phyloP scores from a whole-genome alignment of 2,329 filamentous ascomycete genomes.

The Fusarium sp. region DNA sequence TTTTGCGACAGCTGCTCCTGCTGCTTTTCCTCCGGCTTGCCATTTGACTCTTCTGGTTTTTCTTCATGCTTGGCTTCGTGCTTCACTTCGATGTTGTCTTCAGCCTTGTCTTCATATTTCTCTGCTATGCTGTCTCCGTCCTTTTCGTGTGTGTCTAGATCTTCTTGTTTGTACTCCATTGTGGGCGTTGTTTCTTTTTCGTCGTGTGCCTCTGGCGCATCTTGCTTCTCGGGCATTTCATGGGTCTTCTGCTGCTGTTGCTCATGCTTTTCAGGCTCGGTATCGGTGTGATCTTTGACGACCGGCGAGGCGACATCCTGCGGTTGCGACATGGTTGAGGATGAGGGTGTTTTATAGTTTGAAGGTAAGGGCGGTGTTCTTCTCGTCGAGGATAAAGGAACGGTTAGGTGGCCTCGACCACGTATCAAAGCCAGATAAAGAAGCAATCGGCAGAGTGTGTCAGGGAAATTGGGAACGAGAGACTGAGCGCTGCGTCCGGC shows the following conservation, averaged over 20 bases:
- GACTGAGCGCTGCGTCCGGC: constrained; percentile 33
- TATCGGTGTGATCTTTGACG: constrained; percentile 21
- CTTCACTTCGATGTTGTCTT: not conserved
- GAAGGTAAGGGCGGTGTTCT: constrained; percentile 9
- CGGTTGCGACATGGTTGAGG: constrained; percentile 50
- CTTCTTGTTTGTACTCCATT: constrained; percentile 19
- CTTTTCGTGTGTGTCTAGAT: constrained; percentile 4
- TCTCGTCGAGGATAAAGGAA: constrained; percentile 23
- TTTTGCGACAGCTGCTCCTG: constrained; percentile 32
- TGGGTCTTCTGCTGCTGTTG: constrained; percentile 8
- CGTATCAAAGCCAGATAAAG: constrained; percentile 27
- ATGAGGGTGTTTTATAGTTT: constrained; percentile 10
- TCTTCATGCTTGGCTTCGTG: not conserved
- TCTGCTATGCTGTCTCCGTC: constrained; percentile 1
- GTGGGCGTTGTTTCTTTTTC: constrained; percentile 9
- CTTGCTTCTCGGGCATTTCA: constrained; percentile 2
- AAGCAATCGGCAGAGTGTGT: constrained; percentile 26
- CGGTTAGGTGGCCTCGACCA: constrained; percentile 39
- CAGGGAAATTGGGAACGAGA: constrained; percentile 30
- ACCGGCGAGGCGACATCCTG: constrained; percentile 46
- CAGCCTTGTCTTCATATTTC: constrained; percentile 5
- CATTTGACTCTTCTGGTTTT: not conserved
- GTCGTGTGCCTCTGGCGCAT: not conserved
- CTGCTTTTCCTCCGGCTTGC: constrained; percentile 17
- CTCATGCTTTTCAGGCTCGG: constrained; percentile 25